Percentiles rank a stretch among this genome's conserved stretches.
phyloP scores from a whole-genome alignment of 345 rosid genomes.

The Excoecaria cochinchinensis region DNA sequence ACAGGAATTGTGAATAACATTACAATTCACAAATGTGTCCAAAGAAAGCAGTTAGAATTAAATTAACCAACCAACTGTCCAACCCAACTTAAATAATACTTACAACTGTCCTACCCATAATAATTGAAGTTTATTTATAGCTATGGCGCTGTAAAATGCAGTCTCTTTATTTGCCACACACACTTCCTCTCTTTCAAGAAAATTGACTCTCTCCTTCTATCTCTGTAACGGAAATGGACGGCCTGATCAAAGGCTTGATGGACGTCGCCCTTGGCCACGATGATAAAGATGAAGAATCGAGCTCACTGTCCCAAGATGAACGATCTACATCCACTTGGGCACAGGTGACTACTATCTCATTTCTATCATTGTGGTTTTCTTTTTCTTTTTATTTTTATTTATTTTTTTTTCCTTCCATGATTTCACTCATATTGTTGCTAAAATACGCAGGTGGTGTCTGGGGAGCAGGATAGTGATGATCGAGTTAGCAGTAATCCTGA shows the following conservation, averaged over 20 bases:
- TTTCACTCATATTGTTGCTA: background rate
- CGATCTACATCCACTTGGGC: conserved; percentile 84
- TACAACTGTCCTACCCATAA: too few relatives aligned
- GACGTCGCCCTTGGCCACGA: conserved; percentile 53
- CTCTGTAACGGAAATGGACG: conserved; percentile 47
- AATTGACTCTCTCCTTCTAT: background rate
- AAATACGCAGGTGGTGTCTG: conserved; percentile 66
- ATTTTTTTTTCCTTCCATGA: too few relatives aligned
- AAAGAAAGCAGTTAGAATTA: too few relatives aligned
- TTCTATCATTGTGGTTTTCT: background rate
- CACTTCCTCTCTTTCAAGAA: too few relatives aligned
- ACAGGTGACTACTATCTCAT: conserved; percentile 33
- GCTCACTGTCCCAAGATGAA: conserved; percentile 32
- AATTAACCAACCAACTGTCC: too few relatives aligned
- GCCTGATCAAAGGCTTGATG: conserved; percentile 62
- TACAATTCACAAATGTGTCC: too few relatives aligned
- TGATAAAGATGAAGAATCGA: conserved; percentile 12
- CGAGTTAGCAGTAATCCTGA: conserved; percentile 2
- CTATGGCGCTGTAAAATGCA: too few relatives aligned
- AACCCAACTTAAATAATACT: too few relatives aligned
- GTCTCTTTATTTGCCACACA: too few relatives aligned
- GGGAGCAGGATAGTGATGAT: conserved; percentile 42
- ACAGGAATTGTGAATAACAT: too few relatives aligned
- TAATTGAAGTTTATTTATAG: too few relatives aligned
- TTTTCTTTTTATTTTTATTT: too few relatives aligned